phyloP scores from a whole-genome alignment of 2,329 filamentous ascomycete genomes.

The Penicillium italicum region DNA sequence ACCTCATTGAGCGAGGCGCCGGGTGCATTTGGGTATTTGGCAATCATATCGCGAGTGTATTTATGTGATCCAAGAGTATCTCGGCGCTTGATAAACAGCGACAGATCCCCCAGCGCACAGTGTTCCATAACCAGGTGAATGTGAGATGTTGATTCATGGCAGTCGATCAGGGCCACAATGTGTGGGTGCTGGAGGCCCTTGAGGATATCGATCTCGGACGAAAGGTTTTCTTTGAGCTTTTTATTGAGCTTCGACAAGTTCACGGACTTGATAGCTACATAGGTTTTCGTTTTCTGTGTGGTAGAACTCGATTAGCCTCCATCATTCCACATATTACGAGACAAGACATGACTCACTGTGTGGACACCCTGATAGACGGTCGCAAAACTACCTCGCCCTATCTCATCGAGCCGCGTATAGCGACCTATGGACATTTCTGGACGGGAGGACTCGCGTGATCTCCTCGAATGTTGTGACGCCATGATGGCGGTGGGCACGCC shows the following conservation, averaged over 20 bases:
- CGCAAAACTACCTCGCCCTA: conserved; percentile 96
- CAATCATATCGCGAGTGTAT: conserved; percentile 82
- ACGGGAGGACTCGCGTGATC: conserved; percentile 35
- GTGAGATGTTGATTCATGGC: conserved; percentile 77
- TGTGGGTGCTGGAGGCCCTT: conserved; percentile 92
- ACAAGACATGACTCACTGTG: conserved; percentile 59
- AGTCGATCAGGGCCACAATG: conserved; percentile 94
- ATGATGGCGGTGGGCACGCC: conserved; percentile 37
- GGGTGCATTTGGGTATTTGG: conserved; percentile 81
- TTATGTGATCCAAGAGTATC: conserved; percentile 74
- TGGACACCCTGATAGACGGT: conserved; percentile 87
- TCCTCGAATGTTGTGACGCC: conserved; percentile 43
- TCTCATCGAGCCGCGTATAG: conserved; percentile 81
- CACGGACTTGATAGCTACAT: conserved; percentile 95
- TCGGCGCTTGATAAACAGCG: conserved; percentile 92
- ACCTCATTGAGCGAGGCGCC: conserved; percentile 92
- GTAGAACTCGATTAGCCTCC: conserved; percentile 13
- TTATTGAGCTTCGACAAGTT: conserved; percentile 85
- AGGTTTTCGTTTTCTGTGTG: conserved; percentile 67
- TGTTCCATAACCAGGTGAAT: conserved; percentile 99
- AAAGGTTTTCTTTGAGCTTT: conserved; percentile 94
- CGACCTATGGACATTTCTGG: conserved; percentile 59
- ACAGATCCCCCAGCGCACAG: conserved; percentile 90
- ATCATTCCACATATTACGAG: not conserved
- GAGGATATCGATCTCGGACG: conserved; percentile 91